Evolutionary conservation across 129 eudicot genomes (phyloP).

Genomic region (Lactuca sativa): DNA sequence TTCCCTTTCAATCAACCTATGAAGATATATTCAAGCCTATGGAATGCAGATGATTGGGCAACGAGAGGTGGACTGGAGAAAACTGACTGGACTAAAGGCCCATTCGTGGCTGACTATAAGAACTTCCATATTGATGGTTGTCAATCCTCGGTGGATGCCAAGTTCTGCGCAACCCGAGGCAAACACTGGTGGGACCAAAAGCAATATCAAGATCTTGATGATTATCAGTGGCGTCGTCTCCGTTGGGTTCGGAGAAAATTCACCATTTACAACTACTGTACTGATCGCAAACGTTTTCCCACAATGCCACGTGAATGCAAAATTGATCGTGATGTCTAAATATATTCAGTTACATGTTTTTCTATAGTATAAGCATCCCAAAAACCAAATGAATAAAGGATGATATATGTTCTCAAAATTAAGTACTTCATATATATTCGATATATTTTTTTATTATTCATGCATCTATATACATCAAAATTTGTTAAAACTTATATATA

Average conservation of each 20-base stretch:
- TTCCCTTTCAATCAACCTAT: slow-evolving; percentile 60
- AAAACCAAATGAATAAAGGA: no score
- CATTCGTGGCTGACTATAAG: slow-evolving; percentile 46
- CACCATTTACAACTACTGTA: slow-evolving; percentile 54
- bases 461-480: no score
- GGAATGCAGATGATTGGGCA: slow-evolving; percentile 51
- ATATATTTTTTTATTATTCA: no score
- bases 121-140: slow-evolving; percentile 53
- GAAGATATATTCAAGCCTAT: slow-evolving; percentile 60
- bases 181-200: slow-evolving; percentile 57
- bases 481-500: no score
- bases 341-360: neutral
- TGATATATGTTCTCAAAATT: no score
- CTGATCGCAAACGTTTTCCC: slow-evolving; percentile 42
- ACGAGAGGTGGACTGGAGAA: slow-evolving; percentile 67
- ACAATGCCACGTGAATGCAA: slow-evolving; percentile 48
- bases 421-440: no score
- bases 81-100: slow-evolving; percentile 62
- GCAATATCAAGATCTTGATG: slow-evolving; percentile 43
- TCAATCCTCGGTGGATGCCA: slow-evolving; percentile 40
- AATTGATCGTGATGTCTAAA: slow-evolving; percentile 42
- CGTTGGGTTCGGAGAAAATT: slow-evolving; percentile 44
- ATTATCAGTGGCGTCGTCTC: slow-evolving; percentile 46
- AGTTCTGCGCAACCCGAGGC: slow-evolving; percentile 46
- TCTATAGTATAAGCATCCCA: neutral